Evolutionary conservation across 2,329 filamentous ascomycete species (phyloP).

Genomic region (Arthrocladium fulminans): DNA sequence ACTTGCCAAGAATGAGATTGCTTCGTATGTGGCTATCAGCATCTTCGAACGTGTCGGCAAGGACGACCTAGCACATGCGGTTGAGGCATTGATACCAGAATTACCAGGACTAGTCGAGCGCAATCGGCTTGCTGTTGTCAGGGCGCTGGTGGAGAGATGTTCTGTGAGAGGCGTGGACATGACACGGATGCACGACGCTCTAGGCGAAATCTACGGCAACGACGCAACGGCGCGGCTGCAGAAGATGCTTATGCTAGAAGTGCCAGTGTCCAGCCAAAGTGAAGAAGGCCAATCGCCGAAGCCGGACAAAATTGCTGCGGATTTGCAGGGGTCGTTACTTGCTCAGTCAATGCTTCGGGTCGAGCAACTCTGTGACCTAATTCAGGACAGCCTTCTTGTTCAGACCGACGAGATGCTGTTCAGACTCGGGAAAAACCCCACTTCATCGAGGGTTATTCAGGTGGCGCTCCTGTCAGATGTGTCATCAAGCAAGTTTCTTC

Average conservation of each 20-base stretch:
- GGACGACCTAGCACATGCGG: conserved; percentile 69
- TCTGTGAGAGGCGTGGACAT: conserved; percentile 55
- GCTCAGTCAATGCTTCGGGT: conserved; percentile 70
- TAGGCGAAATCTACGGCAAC: conserved; percentile 51
- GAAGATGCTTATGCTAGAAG: conserved; percentile 52
- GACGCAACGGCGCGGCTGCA: conserved; percentile 44
- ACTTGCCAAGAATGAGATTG: conserved; percentile 80
- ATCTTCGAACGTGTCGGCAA: conserved; percentile 76
- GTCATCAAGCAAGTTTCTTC: conserved; percentile 38
- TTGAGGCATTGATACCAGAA: conserved; percentile 62
- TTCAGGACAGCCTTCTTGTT: conserved; percentile 62
- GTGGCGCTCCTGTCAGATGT: conserved; percentile 48
- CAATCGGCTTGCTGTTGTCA: conserved; percentile 68
- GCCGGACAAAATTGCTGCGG: conserved; percentile 28
- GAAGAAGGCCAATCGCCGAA: conserved; percentile 42
- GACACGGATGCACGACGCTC: conserved; percentile 45
- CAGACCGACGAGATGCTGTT: conserved; percentile 50
- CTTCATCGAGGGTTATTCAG: conserved; percentile 55
- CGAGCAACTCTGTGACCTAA: conserved; percentile 60
- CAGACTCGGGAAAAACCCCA: conserved; percentile 55
- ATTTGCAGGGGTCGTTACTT: conserved; percentile 70
- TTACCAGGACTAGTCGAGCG: conserved; percentile 65
- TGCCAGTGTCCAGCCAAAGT: conserved; percentile 36
- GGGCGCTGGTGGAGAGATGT: conserved; percentile 74
- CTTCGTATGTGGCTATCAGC: conserved; percentile 75